These are phyloP conservation scores for Xylaria sp. DNA, from an alignment of 2,329 filamentous ascomycete species.

Conservation along the genomic window DNA sequence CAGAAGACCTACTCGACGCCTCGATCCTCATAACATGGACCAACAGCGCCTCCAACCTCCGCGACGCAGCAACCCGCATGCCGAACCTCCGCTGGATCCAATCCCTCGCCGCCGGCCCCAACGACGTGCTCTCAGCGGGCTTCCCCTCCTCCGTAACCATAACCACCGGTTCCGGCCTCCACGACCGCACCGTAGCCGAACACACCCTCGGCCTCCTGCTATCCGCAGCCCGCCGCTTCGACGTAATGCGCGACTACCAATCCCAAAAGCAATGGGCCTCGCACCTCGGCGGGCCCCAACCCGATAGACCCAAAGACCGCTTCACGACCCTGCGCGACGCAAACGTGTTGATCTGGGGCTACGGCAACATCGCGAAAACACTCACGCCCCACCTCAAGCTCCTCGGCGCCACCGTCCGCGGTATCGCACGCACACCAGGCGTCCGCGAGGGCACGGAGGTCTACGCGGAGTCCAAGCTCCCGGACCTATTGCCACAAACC, in stretches of 20 bases:
- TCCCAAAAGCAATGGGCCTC: constrained; percentile 66
- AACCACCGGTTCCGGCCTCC: constrained; percentile 71
- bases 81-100: constrained; percentile 73
- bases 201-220: constrained; percentile 70
- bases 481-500: constrained; percentile 64
- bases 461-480: constrained; percentile 64
- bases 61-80: constrained; percentile 66
- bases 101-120: constrained; percentile 73
- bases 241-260: constrained; percentile 73
- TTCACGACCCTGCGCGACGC: constrained; percentile 72
- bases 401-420: constrained; percentile 68
- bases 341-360: constrained; percentile 71
- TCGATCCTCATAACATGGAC: constrained; percentile 71
- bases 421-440: constrained; percentile 66
- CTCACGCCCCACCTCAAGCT: constrained; percentile 65
- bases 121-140: constrained; percentile 71
- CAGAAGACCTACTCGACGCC: constrained; percentile 68
- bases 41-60: constrained; percentile 68
- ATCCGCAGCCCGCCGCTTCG: constrained; percentile 66
- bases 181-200: constrained; percentile 73
- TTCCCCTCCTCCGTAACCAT: constrained; percentile 64
- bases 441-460: constrained; percentile 70
- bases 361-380: constrained; percentile 73
- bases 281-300: constrained; percentile 71
- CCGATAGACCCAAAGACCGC: constrained; percentile 64